Evolutionary conservation across 2,329 filamentous ascomycete species (phyloP), one percentile per base, ranked within the genome.

Genomic region (Ophiostoma ulmi): DNA sequence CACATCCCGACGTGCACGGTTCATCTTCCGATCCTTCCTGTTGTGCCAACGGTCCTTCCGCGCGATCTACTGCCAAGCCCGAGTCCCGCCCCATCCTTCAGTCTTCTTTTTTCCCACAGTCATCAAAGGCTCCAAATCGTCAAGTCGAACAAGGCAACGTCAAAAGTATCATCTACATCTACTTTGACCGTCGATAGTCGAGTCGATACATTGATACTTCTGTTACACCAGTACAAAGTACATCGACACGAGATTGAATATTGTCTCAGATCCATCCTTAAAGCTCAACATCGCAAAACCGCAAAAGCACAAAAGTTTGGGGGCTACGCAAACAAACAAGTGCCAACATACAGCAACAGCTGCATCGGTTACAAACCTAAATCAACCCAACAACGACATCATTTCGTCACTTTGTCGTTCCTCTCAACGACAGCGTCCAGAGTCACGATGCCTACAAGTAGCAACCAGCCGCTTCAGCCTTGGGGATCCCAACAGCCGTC

Each of bases 381-480:
- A 44, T 17, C 39, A 44, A 10, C 39, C 39, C 39, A 44, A 44
- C n/a, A 11, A 58, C 52, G 3, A 10, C 22, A 8, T 6, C n/a
- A 22, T 61, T 4, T 3, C 35, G n/a, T 17, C 38, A 20, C 20
- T 22, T 22, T n/a, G 20, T 13, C 11, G 11, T 35, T 35, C 13
- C 10, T 31, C 20, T 5, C 20, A 7, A 11, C 20, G 14, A 22
- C 63, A 1, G 31, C 14, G 5, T 39, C 38, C 8, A 22, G 36
- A 39, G n/a, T 10, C 65, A 67, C 73, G 68, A 76, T 76, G 74
- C 73, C 74, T 66, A 31, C 74, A 72, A 71, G 74, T 70, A 66
- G 75, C 69, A 71, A 73, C 72, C 74, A 76, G 74, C 72, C 70
- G 72, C 72, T 70, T 69, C 75, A 75, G 73, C 72, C 73, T 72